Conservation (phyloP, 225 moss, liverwort and hornwort species). For the Takakia lepidozioides region DNA sequence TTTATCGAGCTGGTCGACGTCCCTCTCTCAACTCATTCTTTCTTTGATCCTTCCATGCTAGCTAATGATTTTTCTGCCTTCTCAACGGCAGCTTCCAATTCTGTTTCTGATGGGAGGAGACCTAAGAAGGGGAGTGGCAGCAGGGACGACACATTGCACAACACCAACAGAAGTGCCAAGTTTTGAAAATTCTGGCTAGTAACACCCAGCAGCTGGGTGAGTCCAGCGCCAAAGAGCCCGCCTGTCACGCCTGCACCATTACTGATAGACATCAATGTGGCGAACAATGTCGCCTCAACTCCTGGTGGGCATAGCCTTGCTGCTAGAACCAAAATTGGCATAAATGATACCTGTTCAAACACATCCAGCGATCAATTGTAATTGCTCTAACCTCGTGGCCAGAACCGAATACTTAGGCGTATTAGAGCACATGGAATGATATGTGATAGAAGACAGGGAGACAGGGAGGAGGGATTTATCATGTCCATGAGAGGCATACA, state of each 20-base stretch:
- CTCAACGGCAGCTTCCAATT: constrained; percentile 63
- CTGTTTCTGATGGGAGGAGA: constrained; percentile 74
- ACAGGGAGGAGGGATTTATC: neutral
- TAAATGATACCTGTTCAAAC: constrained; percentile 71
- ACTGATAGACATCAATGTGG: constrained; percentile 95
- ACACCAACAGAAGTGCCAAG: constrained; percentile 47
- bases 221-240: constrained; percentile 74
- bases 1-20: too few relatives aligned
- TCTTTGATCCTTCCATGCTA: constrained; percentile 19
- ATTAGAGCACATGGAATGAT: too few relatives aligned
- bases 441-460: too few relatives aligned
- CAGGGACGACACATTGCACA: constrained; percentile 74
- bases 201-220: constrained; percentile 67
- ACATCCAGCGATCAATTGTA: neutral
- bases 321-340: constrained; percentile 96
- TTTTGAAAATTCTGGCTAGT: constrained; percentile 80
- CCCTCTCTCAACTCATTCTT: constrained; percentile 14
- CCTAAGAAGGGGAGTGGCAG: constrained; percentile 78
- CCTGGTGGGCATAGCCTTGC: constrained; percentile 93
- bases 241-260: constrained; percentile 86
- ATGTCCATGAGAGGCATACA: neutral
- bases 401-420: too few relatives aligned
- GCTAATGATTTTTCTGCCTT: constrained; percentile 55
- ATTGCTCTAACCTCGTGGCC: neutral
- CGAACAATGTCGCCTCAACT: constrained; percentile 92